These are phyloP conservation scores for Zymoseptoria tritici DNA, from an alignment of 2,329 filamentous ascomycete genomes.

Conservation along the genomic window DNA sequence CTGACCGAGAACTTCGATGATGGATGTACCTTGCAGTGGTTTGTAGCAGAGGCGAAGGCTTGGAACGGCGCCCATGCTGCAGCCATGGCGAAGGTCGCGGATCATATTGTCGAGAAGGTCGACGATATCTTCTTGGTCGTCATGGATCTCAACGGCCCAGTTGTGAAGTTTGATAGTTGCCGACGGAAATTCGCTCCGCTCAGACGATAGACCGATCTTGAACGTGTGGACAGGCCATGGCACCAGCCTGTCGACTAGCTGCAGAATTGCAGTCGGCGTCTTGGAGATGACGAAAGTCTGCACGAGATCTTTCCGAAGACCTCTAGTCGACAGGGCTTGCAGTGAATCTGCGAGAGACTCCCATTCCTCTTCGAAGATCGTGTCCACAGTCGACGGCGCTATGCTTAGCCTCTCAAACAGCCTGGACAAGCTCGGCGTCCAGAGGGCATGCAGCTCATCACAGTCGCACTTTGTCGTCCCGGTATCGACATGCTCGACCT, in stretches of 20 bases:
- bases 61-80: conserved; percentile 16
- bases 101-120: conserved; percentile 10
- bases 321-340: conserved; percentile 2
- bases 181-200: neutral
- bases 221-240: conserved; percentile 13
- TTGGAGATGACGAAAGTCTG: conserved; percentile 12
- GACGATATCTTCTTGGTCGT: conserved; percentile 4
- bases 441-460: conserved; percentile 10
- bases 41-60: conserved; percentile 28
- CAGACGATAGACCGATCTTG: conserved; percentile 10
- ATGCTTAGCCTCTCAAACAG: conserved; percentile 13
- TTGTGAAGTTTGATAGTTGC: neutral
- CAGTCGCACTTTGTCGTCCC: conserved; percentile 6
- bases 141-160: conserved; percentile 9
- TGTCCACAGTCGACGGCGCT: conserved; percentile 8
- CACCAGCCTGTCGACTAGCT: conserved; percentile 4
- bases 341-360: conserved; percentile 11
- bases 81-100: conserved; percentile 9
- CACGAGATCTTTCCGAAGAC: conserved; percentile 1
- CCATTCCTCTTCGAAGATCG: conserved; percentile 1
- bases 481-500: conserved; percentile 1
- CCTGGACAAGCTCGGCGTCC: conserved; percentile 7
- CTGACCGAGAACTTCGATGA: conserved; percentile 25
- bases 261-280: conserved; percentile 8
- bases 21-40: conserved; percentile 17